A percentile compares a stretch with the other conserved stretches of the same genome.
phyloP scores from a whole-genome alignment of 345 rosid genomes.

The Litchi chinensis region DNA sequence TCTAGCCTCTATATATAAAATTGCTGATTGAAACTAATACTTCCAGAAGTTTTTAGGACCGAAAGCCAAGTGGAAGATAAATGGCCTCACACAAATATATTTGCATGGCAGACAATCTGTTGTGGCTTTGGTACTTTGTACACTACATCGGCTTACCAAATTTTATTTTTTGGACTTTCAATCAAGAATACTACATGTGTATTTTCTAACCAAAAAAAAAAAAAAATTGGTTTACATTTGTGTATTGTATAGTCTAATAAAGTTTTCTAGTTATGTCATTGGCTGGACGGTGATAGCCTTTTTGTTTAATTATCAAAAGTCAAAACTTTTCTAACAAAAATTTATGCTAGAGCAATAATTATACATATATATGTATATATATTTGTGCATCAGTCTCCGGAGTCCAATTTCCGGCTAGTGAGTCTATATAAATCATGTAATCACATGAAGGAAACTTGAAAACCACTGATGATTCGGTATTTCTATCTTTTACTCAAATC shows the following conservation, averaged over 20 bases:
- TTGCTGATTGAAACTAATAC: not conserved
- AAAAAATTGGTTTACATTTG: not conserved
- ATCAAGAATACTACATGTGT: too few relatives aligned
- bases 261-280: not conserved
- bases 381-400: not conserved
- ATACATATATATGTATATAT: too few relatives aligned
- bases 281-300: not conserved
- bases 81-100: not conserved
- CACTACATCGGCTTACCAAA: not conserved
- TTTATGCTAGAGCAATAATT: not conserved
- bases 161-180: not conserved
- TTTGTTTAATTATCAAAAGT: not conserved
- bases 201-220: too few relatives aligned
- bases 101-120: not conserved
- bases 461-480: too few relatives aligned
- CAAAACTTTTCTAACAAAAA: too few relatives aligned
- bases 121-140: not conserved
- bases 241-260: not conserved
- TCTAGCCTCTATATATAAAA: not conserved
- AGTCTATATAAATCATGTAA: not conserved
- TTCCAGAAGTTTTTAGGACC: not conserved
- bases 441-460: too few relatives aligned
- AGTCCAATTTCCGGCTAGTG: not conserved
- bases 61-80: not conserved
- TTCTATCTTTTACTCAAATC: too few relatives aligned